These are phyloP conservation scores for Ramaria sp. DNA, from an alignment of 768 basidiomycete species.

Conservation along the genomic window DNA sequence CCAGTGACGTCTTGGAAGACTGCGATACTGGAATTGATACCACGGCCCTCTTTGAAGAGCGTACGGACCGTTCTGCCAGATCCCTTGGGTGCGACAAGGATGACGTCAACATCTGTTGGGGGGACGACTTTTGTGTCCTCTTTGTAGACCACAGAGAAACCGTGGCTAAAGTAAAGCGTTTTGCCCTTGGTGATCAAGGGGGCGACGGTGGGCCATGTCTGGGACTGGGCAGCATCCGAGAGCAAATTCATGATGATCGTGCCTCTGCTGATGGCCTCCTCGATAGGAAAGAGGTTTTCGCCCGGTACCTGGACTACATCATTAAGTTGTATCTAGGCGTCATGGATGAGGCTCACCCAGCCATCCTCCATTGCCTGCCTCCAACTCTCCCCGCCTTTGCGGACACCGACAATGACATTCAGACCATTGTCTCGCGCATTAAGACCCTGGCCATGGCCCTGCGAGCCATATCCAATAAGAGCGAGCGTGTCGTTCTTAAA, in stretches of 20 bases:
- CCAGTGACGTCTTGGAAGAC: slow-evolving; percentile 98
- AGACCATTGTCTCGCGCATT: slow-evolving; percentile 99
- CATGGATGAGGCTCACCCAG: slow-evolving; percentile 48
- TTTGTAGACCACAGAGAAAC: slow-evolving; percentile 98
- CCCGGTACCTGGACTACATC: slow-evolving; percentile 62
- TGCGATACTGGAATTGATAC: slow-evolving; percentile 91
- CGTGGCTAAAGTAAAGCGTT: slow-evolving; percentile 99
- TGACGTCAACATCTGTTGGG: slow-evolving; percentile 92
- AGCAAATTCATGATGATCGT: slow-evolving; percentile 99
- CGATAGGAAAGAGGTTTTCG: slow-evolving; percentile 95
- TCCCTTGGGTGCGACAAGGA: slow-evolving; percentile 98
- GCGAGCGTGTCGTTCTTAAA: slow-evolving; percentile 99
- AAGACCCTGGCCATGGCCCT: slow-evolving; percentile 96
- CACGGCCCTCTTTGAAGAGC: slow-evolving; percentile 99
- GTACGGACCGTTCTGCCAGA: slow-evolving; percentile 98
- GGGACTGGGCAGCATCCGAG: slow-evolving; percentile 97
- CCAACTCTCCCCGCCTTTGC: slow-evolving; percentile 96
- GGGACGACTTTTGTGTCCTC: slow-evolving; percentile 91
- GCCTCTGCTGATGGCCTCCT: slow-evolving; percentile 90
- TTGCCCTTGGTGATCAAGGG: slow-evolving; percentile 99
- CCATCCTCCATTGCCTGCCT: slow-evolving; percentile 91
- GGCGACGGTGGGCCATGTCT: slow-evolving; percentile 82
- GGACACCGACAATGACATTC: slow-evolving; percentile 97
- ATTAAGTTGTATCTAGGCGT: neutral
- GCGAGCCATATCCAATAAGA: slow-evolving; percentile 97